phyloP scores from a whole-genome alignment of 2,329 filamentous ascomycete species.

The Ophiostoma angusticollis region DNA sequence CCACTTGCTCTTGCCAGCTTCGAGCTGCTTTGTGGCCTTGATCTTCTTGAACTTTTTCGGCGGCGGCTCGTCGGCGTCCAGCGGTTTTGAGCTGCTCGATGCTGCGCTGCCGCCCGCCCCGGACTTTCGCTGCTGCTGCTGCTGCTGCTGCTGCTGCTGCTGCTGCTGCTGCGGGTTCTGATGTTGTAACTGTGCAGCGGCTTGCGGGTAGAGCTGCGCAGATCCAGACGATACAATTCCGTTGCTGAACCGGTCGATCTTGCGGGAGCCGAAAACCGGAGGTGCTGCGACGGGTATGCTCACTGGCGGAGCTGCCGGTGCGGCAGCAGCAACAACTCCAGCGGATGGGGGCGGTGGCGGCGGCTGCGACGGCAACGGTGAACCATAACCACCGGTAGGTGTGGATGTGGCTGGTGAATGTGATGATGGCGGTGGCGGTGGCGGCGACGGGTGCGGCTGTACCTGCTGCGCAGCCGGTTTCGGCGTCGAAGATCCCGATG shows the following conservation, averaged over 20 bases:
- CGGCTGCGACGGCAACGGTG: slow-evolving; percentile 19
- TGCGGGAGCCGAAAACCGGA: slow-evolving; percentile 5
- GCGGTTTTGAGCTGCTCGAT: neutral
- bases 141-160: slow-evolving; percentile 32
- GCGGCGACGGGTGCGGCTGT: no score
- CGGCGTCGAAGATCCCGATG: no score
- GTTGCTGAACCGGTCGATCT: slow-evolving; percentile 20
- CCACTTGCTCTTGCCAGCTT: slow-evolving; percentile 88
- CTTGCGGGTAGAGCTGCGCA: slow-evolving; percentile 41
- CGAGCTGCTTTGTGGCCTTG: slow-evolving; percentile 80
- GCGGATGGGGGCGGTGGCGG: slow-evolving; percentile 9
- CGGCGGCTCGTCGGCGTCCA: slow-evolving; percentile 51
- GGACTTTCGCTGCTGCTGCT: slow-evolving; percentile 16
- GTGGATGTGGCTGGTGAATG: no score
- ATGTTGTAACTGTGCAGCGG: slow-evolving; percentile 50
- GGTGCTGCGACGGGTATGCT: neutral
- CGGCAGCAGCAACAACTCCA: neutral
- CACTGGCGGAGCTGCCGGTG: neutral
- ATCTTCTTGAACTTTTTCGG: slow-evolving; percentile 78
- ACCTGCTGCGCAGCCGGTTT: no score
- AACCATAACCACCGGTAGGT: no score
- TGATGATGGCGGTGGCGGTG: no score
- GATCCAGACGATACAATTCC: slow-evolving; percentile 43
- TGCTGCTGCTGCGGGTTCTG: slow-evolving; percentile 26
- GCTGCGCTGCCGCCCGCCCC: neutral